A percentile compares a stretch with the other conserved stretches of the same genome.
phyloP scores from a whole-genome alignment of 306 rosid genomes.

The Canavalia gladiata region DNA sequence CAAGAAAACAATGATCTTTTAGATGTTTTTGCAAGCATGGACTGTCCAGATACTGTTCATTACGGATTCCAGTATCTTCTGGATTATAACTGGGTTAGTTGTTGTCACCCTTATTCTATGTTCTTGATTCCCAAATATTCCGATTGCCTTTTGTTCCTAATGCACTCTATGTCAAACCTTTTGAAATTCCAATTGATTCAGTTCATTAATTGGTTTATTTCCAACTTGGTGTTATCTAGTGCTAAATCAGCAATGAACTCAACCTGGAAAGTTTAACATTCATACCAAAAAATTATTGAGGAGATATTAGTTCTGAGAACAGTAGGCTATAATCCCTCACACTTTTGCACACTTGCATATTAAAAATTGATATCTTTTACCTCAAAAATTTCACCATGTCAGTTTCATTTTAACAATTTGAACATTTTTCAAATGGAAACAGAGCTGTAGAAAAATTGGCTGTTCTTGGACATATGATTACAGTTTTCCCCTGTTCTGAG shows the following conservation, averaged over 20 bases:
- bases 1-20: constrained; percentile 76
- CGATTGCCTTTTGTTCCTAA: constrained; percentile 33
- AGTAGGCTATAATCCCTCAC: neutral
- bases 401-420: constrained; percentile 26
- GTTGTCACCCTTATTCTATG: constrained; percentile 26
- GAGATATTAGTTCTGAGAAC: constrained; percentile 18
- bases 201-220: constrained; percentile 3
- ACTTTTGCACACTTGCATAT: constrained; percentile 13
- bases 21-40: constrained; percentile 91
- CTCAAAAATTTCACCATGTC: constrained; percentile 22
- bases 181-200: constrained; percentile 10
- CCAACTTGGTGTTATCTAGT: constrained; percentile 14
- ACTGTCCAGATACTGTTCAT: constrained; percentile 79
- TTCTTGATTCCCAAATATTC: constrained; percentile 25
- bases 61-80: constrained; percentile 86
- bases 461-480: constrained; percentile 3
- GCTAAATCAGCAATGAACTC: constrained; percentile 16
- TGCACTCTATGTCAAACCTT: neutral
- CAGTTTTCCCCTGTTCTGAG: constrained; percentile 11
- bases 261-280: neutral
- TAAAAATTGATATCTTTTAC: constrained; percentile 14
- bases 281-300: constrained; percentile 13
- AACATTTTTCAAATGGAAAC: constrained; percentile 31
- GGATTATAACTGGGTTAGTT: constrained; percentile 93
- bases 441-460: constrained; percentile 12